These are phyloP conservation scores for Vigna hirtella DNA, from an alignment of 306 rosid species.

Conservation along the genomic window DNA sequence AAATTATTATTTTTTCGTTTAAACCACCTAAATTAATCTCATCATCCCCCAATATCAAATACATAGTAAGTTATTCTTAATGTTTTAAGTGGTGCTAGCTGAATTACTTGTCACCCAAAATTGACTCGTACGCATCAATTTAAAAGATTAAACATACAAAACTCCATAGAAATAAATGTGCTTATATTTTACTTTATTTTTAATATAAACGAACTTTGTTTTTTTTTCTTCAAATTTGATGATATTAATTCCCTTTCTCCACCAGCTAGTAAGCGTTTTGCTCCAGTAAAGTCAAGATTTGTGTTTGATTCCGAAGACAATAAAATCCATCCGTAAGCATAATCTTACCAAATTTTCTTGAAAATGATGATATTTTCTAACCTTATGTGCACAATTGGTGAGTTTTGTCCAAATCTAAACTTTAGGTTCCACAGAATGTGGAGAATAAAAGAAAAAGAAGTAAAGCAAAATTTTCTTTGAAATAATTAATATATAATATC, in stretches of 20 bases:
- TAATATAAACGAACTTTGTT: no score
- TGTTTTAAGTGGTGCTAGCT: no score
- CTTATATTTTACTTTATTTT: no score
- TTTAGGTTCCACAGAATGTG: neutral
- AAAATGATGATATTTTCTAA: neutral
- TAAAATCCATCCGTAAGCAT: neutral
- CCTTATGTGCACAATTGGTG: neutral
- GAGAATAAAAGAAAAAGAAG: neutral
- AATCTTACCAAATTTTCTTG: neutral
- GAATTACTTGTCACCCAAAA: neutral
- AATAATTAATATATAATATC: neutral
- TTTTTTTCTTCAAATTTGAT: neutral
- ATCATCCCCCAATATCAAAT: no score
- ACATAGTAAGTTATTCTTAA: no score
- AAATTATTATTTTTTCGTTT: no score
- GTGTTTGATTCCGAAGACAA: neutral
- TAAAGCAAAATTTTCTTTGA: neutral
- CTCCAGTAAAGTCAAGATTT: neutral
- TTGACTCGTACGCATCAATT: neutral
- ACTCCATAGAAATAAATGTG: no score
- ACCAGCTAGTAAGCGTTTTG: neutral
- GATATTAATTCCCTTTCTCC: neutral
- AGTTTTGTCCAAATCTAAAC: neutral
- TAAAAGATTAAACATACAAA: neutral
- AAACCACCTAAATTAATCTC: no score